Base-by-base conservation (phyloP, 176 grass and related monocot genomes). In the Avena atlantica region DNA sequence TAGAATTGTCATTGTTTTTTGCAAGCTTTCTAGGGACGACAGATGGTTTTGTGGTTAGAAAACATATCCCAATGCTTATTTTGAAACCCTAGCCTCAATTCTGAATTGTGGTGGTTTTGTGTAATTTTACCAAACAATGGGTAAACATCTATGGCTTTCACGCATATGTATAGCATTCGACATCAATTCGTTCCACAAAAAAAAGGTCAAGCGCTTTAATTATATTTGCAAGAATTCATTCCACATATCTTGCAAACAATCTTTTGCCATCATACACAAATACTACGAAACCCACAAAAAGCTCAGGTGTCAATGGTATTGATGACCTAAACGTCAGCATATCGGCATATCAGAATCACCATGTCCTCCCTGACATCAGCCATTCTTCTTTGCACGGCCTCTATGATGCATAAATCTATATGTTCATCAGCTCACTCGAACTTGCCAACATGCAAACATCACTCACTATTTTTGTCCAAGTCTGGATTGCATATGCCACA, bases 251-350 rank as follows among this genome's bases (percentile, higher is more conserved):
- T 19, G 1, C 62, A 42, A 79, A 42, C 51, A 9, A 55, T 77
- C 14, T 4, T 56, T 52, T 34, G 55, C 0, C 34, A 69, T 36
- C 62, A 21, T 36, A 34, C 58, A 60, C 34, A 76, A 60, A 79
- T 59, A 60, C 60, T 40, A 82, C 27, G 0, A 3, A 69, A 69
- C 17, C 64, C 29, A 40, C 48, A 70, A 29, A 57, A 11, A 57
- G 16, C 61, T 81, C 25, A 21, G 63, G 50, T 69, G 24, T 68
- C 79, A 68, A 66, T 53, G 48, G 29, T 48, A 52, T 17, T 64
- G 61, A 67, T 65, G 21, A 29, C 42, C 21, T 50, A 31, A 31
- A 65, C 17, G 31, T 34, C 63, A 66, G 6, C 63, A 31, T 29
- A 66, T 52, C 44, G 11, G 27, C 25, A 69, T 10, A 52, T 53